Evolutionary conservation across 2,329 filamentous ascomycete genomes (phyloP).

Genomic region (Aspergillus ruber): DNA sequence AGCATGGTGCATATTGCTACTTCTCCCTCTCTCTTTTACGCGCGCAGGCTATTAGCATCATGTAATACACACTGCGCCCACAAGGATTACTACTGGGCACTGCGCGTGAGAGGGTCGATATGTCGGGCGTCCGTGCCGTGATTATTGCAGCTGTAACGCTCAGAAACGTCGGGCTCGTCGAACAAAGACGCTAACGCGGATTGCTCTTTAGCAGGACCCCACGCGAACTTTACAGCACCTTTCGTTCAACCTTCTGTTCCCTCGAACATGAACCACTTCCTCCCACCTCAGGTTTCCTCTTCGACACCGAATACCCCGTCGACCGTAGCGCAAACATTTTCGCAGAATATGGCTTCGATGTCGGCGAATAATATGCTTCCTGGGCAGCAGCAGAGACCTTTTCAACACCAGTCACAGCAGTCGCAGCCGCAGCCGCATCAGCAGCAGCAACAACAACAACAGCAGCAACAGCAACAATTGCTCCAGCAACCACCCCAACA

Average conservation of each 20-base stretch:
- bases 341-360: conserved; percentile 31
- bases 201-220: conserved; percentile 23
- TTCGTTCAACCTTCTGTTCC: conserved; percentile 29
- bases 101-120: too few relatives aligned
- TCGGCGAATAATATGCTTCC: conserved; percentile 28
- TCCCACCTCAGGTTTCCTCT: conserved; percentile 22
- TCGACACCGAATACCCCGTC: conserved; percentile 19
- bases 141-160: neutral
- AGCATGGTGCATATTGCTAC: too few relatives aligned
- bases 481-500: conserved; percentile 1
- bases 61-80: too few relatives aligned
- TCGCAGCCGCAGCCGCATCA: conserved; percentile 3
- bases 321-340: conserved; percentile 25
- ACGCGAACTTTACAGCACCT: conserved; percentile 30
- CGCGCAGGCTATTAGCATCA: too few relatives aligned
- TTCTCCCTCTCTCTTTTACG: too few relatives aligned
- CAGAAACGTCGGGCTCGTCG: neutral
- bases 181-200: conserved; percentile 13
- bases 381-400: conserved; percentile 6
- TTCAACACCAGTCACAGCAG: conserved; percentile 2
- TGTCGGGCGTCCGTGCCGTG: too few relatives aligned
- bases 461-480: conserved; percentile 7
- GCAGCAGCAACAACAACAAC: conserved; percentile 1
- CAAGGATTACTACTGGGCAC: too few relatives aligned
- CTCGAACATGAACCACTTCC: conserved; percentile 24